Conservation (phyloP, 106 monocot species). For the Iris macrosiphon region DNA sequence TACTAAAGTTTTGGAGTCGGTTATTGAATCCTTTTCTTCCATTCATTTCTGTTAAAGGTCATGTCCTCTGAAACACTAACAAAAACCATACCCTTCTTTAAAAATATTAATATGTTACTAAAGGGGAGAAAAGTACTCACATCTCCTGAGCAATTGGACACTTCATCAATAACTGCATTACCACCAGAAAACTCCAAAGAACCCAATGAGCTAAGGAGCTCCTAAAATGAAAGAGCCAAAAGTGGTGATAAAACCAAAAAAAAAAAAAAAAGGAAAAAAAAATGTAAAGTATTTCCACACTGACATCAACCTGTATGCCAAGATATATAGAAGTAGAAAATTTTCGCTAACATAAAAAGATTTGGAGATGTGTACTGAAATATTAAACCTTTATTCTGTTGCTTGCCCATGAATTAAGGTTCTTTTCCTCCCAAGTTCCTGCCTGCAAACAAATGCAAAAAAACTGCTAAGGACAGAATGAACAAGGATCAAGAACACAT, state of each 20-base stretch:
- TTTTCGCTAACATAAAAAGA: not conserved
- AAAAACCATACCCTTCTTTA: too few species aligned
- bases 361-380: not conserved
- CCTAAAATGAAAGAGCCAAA: constrained; percentile 37
- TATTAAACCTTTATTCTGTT: constrained; percentile 70
- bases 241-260: not conserved
- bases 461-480: too few species aligned
- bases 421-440: constrained; percentile 99
- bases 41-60: too few species aligned
- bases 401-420: constrained; percentile 92
- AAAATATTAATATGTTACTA: too few species aligned
- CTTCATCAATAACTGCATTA: constrained; percentile 58
- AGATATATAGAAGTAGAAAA: not conserved
- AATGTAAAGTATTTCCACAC: not conserved
- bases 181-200: constrained; percentile 68
- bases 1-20: too few species aligned
- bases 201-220: constrained; percentile 50
- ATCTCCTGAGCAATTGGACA: constrained; percentile 86
- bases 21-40: too few species aligned
- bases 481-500: too few species aligned
- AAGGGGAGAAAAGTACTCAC: constrained; percentile 39
- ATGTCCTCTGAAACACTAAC: too few species aligned
- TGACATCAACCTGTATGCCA: not conserved
- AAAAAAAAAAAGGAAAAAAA: not conserved
- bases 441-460: constrained; percentile 48